A percentile compares a stretch with the other conserved stretches of the same genome.
Conservation (phyloP, 106 monocot genomes). For the Dendrobium huoshanense region DNA sequence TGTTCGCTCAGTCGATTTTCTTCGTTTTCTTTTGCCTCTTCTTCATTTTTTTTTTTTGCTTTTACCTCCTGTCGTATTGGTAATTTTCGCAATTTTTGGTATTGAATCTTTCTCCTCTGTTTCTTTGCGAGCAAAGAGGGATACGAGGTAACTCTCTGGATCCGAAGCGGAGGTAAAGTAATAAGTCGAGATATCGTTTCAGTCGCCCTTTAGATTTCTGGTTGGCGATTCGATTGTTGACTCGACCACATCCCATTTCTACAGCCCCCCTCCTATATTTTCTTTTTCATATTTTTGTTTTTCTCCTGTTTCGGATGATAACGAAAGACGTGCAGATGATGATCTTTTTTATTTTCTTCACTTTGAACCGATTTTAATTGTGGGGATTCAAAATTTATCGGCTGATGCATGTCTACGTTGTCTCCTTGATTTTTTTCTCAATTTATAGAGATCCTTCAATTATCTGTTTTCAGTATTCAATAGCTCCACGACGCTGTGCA, state of each 20-base stretch:
- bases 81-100: neutral
- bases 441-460: too few species aligned
- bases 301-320: neutral
- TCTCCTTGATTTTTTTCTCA: too few species aligned
- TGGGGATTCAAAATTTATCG: neutral
- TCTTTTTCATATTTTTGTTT: neutral
- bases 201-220: slow-evolving; percentile 5
- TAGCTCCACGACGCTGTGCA: too few species aligned
- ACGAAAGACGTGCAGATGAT: neutral
- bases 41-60: neutral
- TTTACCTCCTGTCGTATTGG: neutral
- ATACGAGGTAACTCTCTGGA: neutral
- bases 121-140: slow-evolving; percentile 1
- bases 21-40: neutral
- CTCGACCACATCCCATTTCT: slow-evolving; percentile 1
- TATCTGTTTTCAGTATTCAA: too few species aligned
- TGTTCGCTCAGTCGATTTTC: neutral
- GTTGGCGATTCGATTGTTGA: slow-evolving; percentile 12
- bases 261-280: neutral
- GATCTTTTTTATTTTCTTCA: neutral
- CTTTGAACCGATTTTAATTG: neutral
- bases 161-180: slow-evolving; percentile 1
- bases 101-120: neutral
- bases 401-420: neutral
- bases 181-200: slow-evolving; percentile 14